phyloP scores from a whole-genome alignment of 352 stramenopile species.

The Phytophthora cryptogea region DNA sequence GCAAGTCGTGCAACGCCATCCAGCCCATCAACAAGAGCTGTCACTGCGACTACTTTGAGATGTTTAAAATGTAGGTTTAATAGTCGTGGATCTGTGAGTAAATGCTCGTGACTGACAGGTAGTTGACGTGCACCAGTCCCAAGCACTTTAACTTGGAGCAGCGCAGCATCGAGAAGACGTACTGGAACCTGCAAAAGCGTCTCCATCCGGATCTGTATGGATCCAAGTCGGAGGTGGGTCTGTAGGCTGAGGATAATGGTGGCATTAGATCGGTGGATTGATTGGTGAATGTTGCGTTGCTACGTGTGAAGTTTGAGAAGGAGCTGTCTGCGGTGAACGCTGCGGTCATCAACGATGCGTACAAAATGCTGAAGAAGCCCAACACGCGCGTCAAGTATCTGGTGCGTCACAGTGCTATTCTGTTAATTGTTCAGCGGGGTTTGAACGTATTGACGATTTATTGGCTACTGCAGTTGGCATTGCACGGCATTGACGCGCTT shows the following conservation, averaged over 20 bases:
- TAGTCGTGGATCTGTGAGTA: background rate
- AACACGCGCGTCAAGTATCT: slow-evolving; percentile 87
- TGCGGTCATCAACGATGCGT: slow-evolving; percentile 83
- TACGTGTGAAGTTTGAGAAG: slow-evolving; percentile 66
- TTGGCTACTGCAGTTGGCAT: slow-evolving; percentile 47
- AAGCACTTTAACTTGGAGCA: slow-evolving; percentile 84
- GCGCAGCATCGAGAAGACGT: slow-evolving; percentile 84
- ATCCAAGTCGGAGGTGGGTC: slow-evolving; percentile 79
- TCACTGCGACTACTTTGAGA: slow-evolving; percentile 87
- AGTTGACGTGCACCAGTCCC: slow-evolving; percentile 37
- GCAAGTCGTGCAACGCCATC: slow-evolving; percentile 76
- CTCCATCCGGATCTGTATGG: slow-evolving; percentile 86
- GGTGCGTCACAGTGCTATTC: slow-evolving; percentile 37
- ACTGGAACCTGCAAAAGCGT: slow-evolving; percentile 88
- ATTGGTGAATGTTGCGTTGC: background rate
- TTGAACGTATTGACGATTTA: slow-evolving; percentile 2
- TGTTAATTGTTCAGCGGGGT: background rate
- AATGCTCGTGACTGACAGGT: slow-evolving; percentile 14
- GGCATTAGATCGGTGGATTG: background rate
- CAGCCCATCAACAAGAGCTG: slow-evolving; percentile 70
- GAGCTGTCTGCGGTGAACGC: slow-evolving; percentile 80
- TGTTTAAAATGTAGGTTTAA: slow-evolving; percentile 77
- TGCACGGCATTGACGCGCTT: slow-evolving; percentile 85
- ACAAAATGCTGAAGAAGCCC: slow-evolving; percentile 89
- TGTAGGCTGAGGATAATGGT: background rate